Base-by-base conservation (phyloP, 257 asterid species). In the Verbena officinalis region DNA sequence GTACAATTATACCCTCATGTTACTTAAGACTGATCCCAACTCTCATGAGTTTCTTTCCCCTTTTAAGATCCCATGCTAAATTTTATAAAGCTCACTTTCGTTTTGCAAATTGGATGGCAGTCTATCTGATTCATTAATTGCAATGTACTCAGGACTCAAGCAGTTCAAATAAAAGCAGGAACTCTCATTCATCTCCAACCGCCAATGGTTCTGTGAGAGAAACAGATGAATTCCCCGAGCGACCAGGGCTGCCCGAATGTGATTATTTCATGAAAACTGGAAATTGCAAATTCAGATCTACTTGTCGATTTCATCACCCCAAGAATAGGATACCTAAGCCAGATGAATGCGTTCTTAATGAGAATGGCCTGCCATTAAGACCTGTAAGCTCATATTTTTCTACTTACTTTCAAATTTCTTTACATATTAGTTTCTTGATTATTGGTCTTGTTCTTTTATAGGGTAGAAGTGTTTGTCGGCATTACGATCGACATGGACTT, bases 351-450 rank as follows among this genome's bases (percentile, higher is more conserved):
- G 43, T 50, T 39, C 79, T 80, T 44, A 77, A 64, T 64, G 82
- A 77, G 62, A 83, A 75, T 39, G 89, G 86, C 74, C 73, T 83
- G 68, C 86, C 89, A 40, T 61, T 80, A 46, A 75, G 89, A 77
- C 82, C 89, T 51, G 86, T 80, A 77, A 77, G 89, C 69, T 63
- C 36, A 56, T 24, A 62, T 20, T 31, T 42, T 20, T 70, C 19
- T 43, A 7, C 52, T 54, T 65, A 55, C 55, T 15, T 77, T 53
- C 15, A 36, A 27, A 40, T 46, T n/a, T 24, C 8, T 44, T 34
- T 27, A 27, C 33, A 27, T 27, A 27, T 27, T 27, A 27, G 2
- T 27, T 27, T 27, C 33, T 63, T 63, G 22, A 9, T 30, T 9
- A 5, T 48, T 62, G 46, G 58, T 46, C 6, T 45, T 36, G 10